Conservation (phyloP, 192 early-diverging fungal genomes). For the Funneliformis mosseae region DNA sequence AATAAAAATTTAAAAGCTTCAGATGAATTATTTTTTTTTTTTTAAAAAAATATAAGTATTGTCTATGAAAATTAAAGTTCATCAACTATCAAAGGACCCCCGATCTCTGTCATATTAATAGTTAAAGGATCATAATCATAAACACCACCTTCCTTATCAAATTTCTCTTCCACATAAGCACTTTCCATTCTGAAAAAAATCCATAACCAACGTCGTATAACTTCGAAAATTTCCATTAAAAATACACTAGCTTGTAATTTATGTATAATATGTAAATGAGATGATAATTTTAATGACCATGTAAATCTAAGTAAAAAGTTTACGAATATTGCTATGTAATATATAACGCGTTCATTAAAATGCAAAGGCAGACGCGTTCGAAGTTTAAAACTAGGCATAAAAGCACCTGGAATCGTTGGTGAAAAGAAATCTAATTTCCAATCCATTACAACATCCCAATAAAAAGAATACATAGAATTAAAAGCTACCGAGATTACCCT, state of each 20-base stretch:
- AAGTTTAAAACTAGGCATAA: slow-evolving; percentile 51
- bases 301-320: slow-evolving; percentile 84
- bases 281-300: slow-evolving; percentile 80
- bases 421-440: slow-evolving; percentile 69
- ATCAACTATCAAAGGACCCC: not conserved
- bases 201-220: slow-evolving; percentile 92
- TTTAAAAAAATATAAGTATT: no score
- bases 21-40: no score
- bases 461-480: slow-evolving; percentile 92
- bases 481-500: slow-evolving; percentile 68
- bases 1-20: no score
- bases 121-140: not conserved
- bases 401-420: slow-evolving; percentile 1
- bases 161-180: slow-evolving; percentile 32
- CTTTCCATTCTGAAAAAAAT: slow-evolving; percentile 89
- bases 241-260: slow-evolving; percentile 72
- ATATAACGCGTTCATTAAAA: slow-evolving; percentile 63
- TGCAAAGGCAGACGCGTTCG: slow-evolving; percentile 73
- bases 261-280: slow-evolving; percentile 59
- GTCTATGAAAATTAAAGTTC: not conserved
- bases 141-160: not conserved
- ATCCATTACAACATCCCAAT: slow-evolving; percentile 95
- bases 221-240: slow-evolving; percentile 78
- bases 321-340: slow-evolving; percentile 78
- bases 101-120: not conserved